phyloP scores from a whole-genome alignment of 371 early-diverging fungal species.

The Rhizopus arrhizus region DNA sequence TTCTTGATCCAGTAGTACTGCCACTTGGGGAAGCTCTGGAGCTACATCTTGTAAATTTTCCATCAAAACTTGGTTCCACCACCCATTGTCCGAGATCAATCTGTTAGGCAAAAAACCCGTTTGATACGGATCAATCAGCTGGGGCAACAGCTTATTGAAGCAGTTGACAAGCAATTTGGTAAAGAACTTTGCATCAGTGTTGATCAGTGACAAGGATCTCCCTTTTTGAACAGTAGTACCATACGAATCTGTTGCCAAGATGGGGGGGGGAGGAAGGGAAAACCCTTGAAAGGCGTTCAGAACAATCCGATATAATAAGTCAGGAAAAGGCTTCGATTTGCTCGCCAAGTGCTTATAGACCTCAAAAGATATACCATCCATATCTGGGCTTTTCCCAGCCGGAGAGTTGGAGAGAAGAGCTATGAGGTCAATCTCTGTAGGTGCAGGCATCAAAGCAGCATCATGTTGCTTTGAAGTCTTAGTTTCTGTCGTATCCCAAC shows the following conservation, averaged over 20 bases:
- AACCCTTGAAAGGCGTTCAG: slow-evolving; percentile 16
- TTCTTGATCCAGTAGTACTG: slow-evolving; percentile 21
- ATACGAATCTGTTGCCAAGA: slow-evolving; percentile 29
- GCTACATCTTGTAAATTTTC: not conserved
- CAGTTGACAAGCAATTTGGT: slow-evolving; percentile 24
- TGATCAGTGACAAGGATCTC: slow-evolving; percentile 34
- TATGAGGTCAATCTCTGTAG: not conserved
- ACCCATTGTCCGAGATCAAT: slow-evolving; percentile 30
- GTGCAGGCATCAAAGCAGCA: no score
- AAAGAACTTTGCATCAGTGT: slow-evolving; percentile 31
- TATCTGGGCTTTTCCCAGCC: slow-evolving; percentile 28
- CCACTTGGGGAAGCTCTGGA: not conserved
- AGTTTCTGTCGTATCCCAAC: no score
- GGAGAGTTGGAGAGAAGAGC: slow-evolving; percentile 7
- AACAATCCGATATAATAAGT: slow-evolving; percentile 10
- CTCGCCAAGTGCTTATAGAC: slow-evolving; percentile 16
- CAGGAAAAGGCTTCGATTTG: not conserved
- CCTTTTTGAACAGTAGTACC: slow-evolving; percentile 38
- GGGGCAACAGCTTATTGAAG: slow-evolving; percentile 5
- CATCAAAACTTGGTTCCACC: slow-evolving; percentile 17
- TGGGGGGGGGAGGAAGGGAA: slow-evolving; percentile 3
- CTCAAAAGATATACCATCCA: slow-evolving; percentile 41
- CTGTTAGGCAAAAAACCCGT: slow-evolving; percentile 18
- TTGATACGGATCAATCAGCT: slow-evolving; percentile 17
- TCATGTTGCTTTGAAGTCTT: no score